phyloP scores from a whole-genome alignment of 1,139 yeast genomes.

The Lizanozyma gosingica region DNA sequence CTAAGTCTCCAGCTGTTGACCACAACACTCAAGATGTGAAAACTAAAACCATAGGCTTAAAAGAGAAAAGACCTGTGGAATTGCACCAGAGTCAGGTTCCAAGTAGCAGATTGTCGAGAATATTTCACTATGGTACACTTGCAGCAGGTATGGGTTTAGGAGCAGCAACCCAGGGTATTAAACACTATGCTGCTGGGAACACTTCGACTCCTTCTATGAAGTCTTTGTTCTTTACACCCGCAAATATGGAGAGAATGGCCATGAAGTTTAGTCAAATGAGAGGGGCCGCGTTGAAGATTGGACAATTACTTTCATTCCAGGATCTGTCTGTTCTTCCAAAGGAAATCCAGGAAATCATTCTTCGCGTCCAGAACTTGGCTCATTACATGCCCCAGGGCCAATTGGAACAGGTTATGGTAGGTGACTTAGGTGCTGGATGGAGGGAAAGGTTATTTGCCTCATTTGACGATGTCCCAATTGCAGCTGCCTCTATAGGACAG shows the following conservation, averaged over 20 bases:
- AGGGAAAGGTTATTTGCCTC: conserved; percentile 52
- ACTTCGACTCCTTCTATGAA: conserved; percentile 44
- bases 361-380: conserved; percentile 87
- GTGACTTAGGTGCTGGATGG: conserved; percentile 78
- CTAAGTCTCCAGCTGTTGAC: conserved; percentile 1
- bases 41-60: conserved; percentile 20
- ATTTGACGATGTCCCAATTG: conserved; percentile 86
- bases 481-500: conserved; percentile 97
- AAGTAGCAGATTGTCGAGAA: conserved; percentile 70
- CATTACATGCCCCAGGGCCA: conserved; percentile 96
- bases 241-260: conserved; percentile 82
- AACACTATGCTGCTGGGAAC: conserved; percentile 48
- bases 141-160: conserved; percentile 91
- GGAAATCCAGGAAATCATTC: conserved; percentile 72
- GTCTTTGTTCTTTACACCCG: conserved; percentile 65
- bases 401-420: conserved; percentile 63
- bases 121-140: conserved; percentile 85
- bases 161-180: conserved; percentile 70
- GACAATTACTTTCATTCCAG: conserved; percentile 92
- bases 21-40: conserved; percentile 3
- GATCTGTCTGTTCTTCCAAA: conserved; percentile 77
- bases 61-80: conserved; percentile 31
- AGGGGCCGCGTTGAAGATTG: conserved; percentile 95
- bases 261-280: conserved; percentile 87
- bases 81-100: conserved; percentile 73